These are phyloP conservation scores for Taiozyma sp. DNA, from an alignment of 1,139 yeast species.

Conservation along the genomic window DNA sequence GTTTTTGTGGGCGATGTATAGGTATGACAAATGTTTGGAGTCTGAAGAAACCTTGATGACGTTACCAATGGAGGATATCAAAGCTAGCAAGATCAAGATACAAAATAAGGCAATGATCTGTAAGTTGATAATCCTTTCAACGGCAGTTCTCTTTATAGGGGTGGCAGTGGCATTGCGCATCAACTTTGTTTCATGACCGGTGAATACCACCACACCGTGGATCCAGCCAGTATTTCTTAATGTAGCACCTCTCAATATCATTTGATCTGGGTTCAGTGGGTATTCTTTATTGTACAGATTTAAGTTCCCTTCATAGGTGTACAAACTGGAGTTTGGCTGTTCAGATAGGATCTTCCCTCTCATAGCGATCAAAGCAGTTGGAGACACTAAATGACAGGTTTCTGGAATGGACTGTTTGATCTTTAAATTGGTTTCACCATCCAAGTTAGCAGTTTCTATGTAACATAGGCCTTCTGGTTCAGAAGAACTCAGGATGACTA, in stretches of 20 bases:
- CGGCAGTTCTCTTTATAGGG: slow-evolving; percentile 95
- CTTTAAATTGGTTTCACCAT: slow-evolving; percentile 95
- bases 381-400: slow-evolving; percentile 70
- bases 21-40: slow-evolving; percentile 51
- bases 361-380: slow-evolving; percentile 51
- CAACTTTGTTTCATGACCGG: slow-evolving; percentile 97
- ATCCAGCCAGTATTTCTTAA: slow-evolving; percentile 94
- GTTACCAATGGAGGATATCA: slow-evolving; percentile 85
- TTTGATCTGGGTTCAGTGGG: slow-evolving; percentile 85
- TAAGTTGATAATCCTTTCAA: slow-evolving; percentile 88
- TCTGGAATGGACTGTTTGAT: slow-evolving; percentile 85
- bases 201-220: slow-evolving; percentile 88
- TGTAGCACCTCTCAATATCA: slow-evolving; percentile 92
- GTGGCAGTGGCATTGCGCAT: slow-evolving; percentile 99
- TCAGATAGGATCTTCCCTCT: slow-evolving; percentile 70
- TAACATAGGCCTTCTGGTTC: slow-evolving; percentile 98
- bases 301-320: slow-evolving; percentile 92
- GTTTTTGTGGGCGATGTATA: slow-evolving; percentile 66
- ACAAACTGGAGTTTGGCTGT: slow-evolving; percentile 90
- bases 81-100: slow-evolving; percentile 66
- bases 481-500: slow-evolving; percentile 79
- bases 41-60: slow-evolving; percentile 66
- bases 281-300: slow-evolving; percentile 53
- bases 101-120: slow-evolving; percentile 88
- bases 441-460: slow-evolving; percentile 95